phyloP scores from a whole-genome alignment of 108 stramenopile genomes.

The Fistulifera solaris region DNA sequence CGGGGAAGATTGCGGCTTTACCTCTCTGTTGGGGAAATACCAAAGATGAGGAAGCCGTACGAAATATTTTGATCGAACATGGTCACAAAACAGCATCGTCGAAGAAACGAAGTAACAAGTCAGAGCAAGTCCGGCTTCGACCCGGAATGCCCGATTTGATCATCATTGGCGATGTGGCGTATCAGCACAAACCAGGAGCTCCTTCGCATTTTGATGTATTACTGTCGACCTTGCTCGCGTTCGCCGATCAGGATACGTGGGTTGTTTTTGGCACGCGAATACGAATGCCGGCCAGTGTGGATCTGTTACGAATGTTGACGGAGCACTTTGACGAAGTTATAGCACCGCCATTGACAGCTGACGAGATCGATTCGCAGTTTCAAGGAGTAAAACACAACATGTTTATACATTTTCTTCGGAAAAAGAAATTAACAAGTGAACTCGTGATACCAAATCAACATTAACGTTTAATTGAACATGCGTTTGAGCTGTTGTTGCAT shows the following conservation, averaged over 20 bases:
- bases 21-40: slow-evolving; percentile 40
- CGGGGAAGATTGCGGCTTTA: slow-evolving; percentile 24
- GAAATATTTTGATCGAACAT: slow-evolving; percentile 2
- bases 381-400: slow-evolving; percentile 40
- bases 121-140: not conserved
- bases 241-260: slow-evolving; percentile 23
- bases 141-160: slow-evolving; percentile 27
- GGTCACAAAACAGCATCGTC: not conserved
- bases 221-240: slow-evolving; percentile 28
- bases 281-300: slow-evolving; percentile 41
- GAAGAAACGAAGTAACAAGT: not conserved
- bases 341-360: slow-evolving; percentile 27
- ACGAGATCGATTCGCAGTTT: slow-evolving; percentile 41
- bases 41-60: slow-evolving; percentile 24
- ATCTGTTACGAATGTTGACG: slow-evolving; percentile 31
- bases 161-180: slow-evolving; percentile 48
- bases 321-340: slow-evolving; percentile 39
- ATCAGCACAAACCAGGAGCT: slow-evolving; percentile 46
- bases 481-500: too few species aligned
- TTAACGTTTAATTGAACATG: too few species aligned
- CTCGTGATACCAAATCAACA: too few species aligned
- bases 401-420: slow-evolving; percentile 33
- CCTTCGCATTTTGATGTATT: slow-evolving; percentile 48
- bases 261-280: slow-evolving; percentile 48
- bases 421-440: slow-evolving; percentile 3